Percentiles rank a stretch among this genome's conserved stretches.
phyloP scores from a whole-genome alignment of 768 basidiomycete genomes.

The Pleurotus citrinopileatus region DNA sequence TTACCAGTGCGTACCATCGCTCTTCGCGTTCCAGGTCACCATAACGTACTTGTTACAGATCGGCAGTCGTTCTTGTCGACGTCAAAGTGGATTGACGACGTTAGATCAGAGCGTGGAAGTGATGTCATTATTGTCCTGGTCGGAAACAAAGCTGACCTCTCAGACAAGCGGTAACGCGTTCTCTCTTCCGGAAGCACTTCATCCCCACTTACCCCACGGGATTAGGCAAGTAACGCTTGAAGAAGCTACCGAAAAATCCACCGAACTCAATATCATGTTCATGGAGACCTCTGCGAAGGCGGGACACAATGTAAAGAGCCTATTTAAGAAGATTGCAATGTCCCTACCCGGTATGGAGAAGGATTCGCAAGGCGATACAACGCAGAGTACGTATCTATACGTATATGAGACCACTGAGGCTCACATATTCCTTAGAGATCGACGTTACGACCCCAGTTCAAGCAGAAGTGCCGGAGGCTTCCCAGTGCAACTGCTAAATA shows the following conservation, averaged over 20 bases:
- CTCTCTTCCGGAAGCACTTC: neutral
- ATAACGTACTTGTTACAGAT: constrained; percentile 43
- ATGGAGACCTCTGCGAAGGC: constrained; percentile 99
- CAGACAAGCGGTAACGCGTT: constrained; percentile 82
- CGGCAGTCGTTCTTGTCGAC: constrained; percentile 98
- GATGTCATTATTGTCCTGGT: constrained; percentile 99
- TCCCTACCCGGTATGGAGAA: constrained; percentile 96
- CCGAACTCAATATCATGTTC: constrained; percentile 92
- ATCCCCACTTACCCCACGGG: constrained; percentile 3
- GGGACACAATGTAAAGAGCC: constrained; percentile 96
- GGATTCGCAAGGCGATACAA: constrained; percentile 58
- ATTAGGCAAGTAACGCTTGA: constrained; percentile 98
- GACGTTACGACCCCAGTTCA: constrained; percentile 77
- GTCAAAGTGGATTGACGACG: constrained; percentile 99
- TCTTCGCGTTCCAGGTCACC: constrained; percentile 8
- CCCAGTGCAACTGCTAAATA: constrained; percentile 75
- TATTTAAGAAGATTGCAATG: constrained; percentile 99
- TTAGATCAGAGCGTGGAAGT: constrained; percentile 93
- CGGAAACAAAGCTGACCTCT: constrained; percentile 98
- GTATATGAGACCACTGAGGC: constrained; percentile 1
- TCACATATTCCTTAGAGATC: constrained; percentile 59
- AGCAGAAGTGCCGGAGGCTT: constrained; percentile 80
- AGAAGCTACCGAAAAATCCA: constrained; percentile 89
- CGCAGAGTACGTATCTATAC: constrained; percentile 41
- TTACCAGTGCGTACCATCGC: constrained; percentile 72